These are phyloP conservation scores for Acanthamoeba lugdunensis DNA, from an alignment of 208 protist species.

Conservation along the genomic window DNA sequence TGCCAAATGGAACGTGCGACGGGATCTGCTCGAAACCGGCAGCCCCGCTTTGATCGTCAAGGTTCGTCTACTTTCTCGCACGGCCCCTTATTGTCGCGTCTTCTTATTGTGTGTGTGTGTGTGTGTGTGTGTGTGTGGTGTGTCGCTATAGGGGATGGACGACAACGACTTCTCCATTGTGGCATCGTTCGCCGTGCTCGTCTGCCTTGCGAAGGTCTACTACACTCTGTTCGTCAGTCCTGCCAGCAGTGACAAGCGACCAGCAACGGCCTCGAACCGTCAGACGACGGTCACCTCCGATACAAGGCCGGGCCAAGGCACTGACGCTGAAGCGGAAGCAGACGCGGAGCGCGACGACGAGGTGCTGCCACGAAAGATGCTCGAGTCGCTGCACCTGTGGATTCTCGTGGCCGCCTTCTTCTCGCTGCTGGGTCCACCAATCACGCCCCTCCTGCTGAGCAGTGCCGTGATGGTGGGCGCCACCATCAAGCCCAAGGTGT, in stretches of 20 bases:
- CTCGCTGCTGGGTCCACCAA: constrained; percentile 19
- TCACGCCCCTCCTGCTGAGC: constrained; percentile 53
- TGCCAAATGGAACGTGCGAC: constrained; percentile 53
- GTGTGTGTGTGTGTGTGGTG: too few species aligned
- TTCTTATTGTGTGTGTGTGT: background rate
- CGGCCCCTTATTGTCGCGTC: background rate
- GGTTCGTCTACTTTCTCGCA: background rate
- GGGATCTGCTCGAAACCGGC: constrained; percentile 22
- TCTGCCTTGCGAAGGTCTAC: constrained; percentile 19
- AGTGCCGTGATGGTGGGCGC: constrained; percentile 17
- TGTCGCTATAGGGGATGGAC: background rate
- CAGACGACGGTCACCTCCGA: background rate
- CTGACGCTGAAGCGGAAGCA: background rate
- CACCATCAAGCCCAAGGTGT: constrained; percentile 67
- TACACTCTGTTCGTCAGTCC: background rate
- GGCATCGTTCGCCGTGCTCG: background rate
- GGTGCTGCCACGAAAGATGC: constrained; percentile 1
- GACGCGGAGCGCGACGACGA: background rate
- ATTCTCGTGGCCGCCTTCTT: constrained; percentile 44
- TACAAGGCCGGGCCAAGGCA: background rate
- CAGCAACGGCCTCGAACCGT: background rate
- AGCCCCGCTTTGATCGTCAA: constrained; percentile 17
- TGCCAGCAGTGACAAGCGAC: background rate
- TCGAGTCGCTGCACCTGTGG: constrained; percentile 34
- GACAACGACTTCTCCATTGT: constrained; percentile 41